Evolutionary conservation across 768 basidiomycete species (phyloP), one percentile per base, ranked within the genome.

Genomic region (Mycena filopes): DNA sequence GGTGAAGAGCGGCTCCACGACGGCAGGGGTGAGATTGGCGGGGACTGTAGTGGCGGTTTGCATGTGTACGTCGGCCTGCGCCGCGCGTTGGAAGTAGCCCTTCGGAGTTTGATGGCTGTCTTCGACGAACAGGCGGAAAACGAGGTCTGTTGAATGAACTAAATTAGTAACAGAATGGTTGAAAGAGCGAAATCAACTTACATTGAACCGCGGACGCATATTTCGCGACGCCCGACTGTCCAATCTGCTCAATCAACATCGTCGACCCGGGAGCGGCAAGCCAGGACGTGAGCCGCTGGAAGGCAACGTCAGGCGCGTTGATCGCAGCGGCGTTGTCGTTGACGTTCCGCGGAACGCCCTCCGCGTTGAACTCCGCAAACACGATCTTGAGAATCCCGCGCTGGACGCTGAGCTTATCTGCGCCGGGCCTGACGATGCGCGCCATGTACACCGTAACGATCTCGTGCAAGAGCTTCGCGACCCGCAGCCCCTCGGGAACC

Each of bases 311-410:
- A 8, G 63, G 40, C 20, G 57, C 23, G 58, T 68, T 68, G 26
- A 68, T 54, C 15, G 67, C 51, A n/a, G 56, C 58, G 4, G 62
- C 43, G 36, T 68, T 47, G 48, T 68, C 46, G 10, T 57, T 6
- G 15, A 68, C 4, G 18, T 65, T 26, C 21, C 55, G 58, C 16
- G 67, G 67, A 12, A 68, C 63, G 31, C 67, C 67, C 29, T 65
- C 67, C 18, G 63, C 67, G 47, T 68, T 68, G 50, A 68, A 68
- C 55, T 68, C 58, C n/a, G 67, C 58, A 29, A 60, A 68, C 21
- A 68, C 67, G 18, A 68, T 53, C 42, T 61, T 68, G 54, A 68
- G 59, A 7, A 68, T 50, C 26, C 41, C 38, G 36, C 67, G 67
- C 58, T 68, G 67, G n/a, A 61, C 63, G 25, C 41, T 54, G 1